These are phyloP conservation scores for Ascodesmis nigricans DNA, from an alignment of 495 filamentous ascomycete species.

Conservation along the genomic window DNA sequence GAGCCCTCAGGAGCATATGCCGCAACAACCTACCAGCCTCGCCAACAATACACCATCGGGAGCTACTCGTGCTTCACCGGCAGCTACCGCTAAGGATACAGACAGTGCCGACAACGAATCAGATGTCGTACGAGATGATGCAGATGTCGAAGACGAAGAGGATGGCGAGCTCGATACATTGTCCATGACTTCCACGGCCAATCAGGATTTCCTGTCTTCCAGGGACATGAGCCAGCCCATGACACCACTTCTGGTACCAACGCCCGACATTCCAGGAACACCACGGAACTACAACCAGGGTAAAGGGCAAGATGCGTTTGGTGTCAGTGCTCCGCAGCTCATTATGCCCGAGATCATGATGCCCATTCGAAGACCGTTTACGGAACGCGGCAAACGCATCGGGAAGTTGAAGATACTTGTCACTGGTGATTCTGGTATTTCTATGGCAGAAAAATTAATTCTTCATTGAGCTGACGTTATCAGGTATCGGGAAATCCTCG, in stretches of 20 bases:
- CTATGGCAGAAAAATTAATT: background rate
- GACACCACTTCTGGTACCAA: slow-evolving; percentile 17
- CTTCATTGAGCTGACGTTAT: slow-evolving; percentile 2
- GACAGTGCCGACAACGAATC: slow-evolving; percentile 5
- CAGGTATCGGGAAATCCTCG: slow-evolving; percentile 62
- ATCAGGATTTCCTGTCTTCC: slow-evolving; percentile 8
- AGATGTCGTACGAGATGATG: slow-evolving; percentile 17
- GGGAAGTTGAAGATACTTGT: slow-evolving; percentile 74
- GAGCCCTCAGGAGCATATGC: slow-evolving; percentile 4
- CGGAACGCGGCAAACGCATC: slow-evolving; percentile 59
- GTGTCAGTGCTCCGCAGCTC: slow-evolving; percentile 44
- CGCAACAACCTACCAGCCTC: slow-evolving; percentile 6
- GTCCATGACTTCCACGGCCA: slow-evolving; percentile 17
- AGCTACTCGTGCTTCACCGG: slow-evolving; percentile 5
- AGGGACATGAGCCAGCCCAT: slow-evolving; percentile 13
- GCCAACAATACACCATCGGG: slow-evolving; percentile 13
- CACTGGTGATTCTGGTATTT: slow-evolving; percentile 58
- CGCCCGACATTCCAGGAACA: slow-evolving; percentile 14
- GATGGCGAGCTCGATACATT: slow-evolving; percentile 16
- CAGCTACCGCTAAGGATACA: slow-evolving; percentile 2
- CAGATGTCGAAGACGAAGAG: slow-evolving; percentile 20
- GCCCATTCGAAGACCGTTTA: slow-evolving; percentile 84
- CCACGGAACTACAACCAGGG: slow-evolving; percentile 27
- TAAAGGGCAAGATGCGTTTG: slow-evolving; percentile 12
- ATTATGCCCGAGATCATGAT: slow-evolving; percentile 97